Percentiles rank a stretch among this genome's conserved stretches.
Conservation (phyloP, 2,329 filamentous ascomycete genomes). For the Waltergamsia citrina region DNA sequence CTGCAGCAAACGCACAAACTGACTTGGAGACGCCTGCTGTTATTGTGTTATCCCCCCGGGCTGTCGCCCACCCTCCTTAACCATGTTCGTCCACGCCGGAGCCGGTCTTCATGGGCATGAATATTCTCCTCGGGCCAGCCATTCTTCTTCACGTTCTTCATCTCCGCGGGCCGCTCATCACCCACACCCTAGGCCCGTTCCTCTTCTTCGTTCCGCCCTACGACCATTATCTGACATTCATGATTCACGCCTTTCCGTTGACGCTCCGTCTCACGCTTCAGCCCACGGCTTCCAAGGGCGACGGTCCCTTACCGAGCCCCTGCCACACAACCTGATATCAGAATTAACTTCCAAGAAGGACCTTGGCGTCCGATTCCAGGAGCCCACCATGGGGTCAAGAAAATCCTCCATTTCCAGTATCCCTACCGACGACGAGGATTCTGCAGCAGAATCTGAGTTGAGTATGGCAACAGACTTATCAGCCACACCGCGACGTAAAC, state of each 20-base stretch:
- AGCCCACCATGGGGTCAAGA: slow-evolving; percentile 19
- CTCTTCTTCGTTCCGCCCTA: slow-evolving; percentile 28
- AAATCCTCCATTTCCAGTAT: slow-evolving; percentile 18
- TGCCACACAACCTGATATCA: slow-evolving; percentile 21
- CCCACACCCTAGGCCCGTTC: slow-evolving; percentile 23
- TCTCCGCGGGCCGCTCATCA: too few species aligned
- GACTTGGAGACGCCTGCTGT: too few species aligned
- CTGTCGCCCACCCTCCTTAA: too few species aligned
- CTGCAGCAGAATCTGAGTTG: slow-evolving; percentile 21
- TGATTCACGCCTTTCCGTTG: slow-evolving; percentile 10
- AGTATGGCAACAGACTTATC: too few species aligned
- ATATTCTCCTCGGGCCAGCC: too few species aligned
- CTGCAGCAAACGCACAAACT: too few species aligned
- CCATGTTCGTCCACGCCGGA: slow-evolving; percentile 51
- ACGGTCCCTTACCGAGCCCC: slow-evolving; percentile 3
- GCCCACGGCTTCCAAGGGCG: not conserved
- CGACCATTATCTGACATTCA: slow-evolving; percentile 3
- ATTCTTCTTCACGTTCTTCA: too few species aligned
- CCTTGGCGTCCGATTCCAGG: slow-evolving; percentile 36
- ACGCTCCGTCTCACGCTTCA: slow-evolving; percentile 6
- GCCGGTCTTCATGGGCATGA: slow-evolving; percentile 53
- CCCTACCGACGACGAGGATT: slow-evolving; percentile 40
- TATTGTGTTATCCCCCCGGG: too few species aligned
- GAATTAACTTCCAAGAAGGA: slow-evolving; percentile 28
- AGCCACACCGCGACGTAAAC: slow-evolving; percentile 24